These are phyloP conservation scores for Skeletonema potamos DNA, from an alignment of 108 stramenopile genomes.

Conservation along the genomic window DNA sequence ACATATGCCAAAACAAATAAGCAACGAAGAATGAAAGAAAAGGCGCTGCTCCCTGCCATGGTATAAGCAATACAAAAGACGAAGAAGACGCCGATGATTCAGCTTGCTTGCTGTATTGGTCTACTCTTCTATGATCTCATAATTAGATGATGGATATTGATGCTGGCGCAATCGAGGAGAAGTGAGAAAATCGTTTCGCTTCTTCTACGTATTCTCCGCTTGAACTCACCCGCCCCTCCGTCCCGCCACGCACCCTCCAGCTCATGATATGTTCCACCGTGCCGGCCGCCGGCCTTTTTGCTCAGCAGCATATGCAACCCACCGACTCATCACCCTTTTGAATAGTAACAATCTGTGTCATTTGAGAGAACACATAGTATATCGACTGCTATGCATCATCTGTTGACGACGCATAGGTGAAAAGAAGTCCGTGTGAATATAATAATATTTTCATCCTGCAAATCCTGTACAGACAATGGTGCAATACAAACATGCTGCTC, in stretches of 20 bases:
- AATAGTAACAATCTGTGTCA: neutral
- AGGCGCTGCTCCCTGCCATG: neutral
- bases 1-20: neutral
- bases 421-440: neutral
- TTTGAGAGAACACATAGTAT: neutral
- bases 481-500: neutral
- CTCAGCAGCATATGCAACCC: neutral
- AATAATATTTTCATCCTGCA: neutral
- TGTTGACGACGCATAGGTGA: neutral
- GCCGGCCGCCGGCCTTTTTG: neutral
- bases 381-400: neutral
- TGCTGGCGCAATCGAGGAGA: too few species aligned
- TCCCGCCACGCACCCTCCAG: neutral
- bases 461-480: neutral
- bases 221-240: too few species aligned
- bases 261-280: neutral
- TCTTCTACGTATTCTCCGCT: too few species aligned
- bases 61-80: too few species aligned
- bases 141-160: too few species aligned
- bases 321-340: neutral
- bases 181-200: too few species aligned
- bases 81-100: too few species aligned
- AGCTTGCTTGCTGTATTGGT: too few species aligned
- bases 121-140: too few species aligned
- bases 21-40: neutral